Percentiles rank a stretch among this genome's conserved stretches.
Evolutionary conservation across 139 green algal genomes (phyloP).

Genomic region (Zygnema circumcarinatum): DNA sequence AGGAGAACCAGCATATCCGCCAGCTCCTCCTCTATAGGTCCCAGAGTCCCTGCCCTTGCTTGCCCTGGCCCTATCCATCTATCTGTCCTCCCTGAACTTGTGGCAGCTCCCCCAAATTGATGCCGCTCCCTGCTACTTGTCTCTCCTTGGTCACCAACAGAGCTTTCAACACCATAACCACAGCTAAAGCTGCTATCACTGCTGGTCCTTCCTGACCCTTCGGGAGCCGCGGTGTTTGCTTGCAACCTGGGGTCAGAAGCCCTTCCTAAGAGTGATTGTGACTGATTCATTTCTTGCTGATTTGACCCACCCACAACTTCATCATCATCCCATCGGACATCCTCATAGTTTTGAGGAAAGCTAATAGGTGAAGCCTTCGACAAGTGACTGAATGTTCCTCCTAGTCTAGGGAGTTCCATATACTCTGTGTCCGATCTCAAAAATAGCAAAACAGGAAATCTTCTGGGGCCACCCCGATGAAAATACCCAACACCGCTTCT

Average conservation of each 20-base stretch:
- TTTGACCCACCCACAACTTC: neutral
- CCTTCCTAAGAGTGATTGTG: neutral
- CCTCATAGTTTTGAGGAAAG: neutral
- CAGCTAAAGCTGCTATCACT: neutral
- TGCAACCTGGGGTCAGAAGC: neutral
- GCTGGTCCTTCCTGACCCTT: neutral
- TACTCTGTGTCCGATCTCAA: slow-evolving; percentile 10
- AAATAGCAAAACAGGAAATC: slow-evolving; percentile 47
- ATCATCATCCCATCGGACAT: neutral
- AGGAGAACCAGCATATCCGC: slow-evolving; percentile 69
- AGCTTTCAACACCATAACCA: neutral
- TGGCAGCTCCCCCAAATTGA: too few species aligned
- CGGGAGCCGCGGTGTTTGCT: neutral
- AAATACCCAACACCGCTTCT: slow-evolving; percentile 22
- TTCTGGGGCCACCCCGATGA: slow-evolving; percentile 6
- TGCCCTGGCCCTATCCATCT: neutral
- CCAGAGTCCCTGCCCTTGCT: neutral
- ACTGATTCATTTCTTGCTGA: neutral
- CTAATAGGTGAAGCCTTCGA: slow-evolving; percentile 54
- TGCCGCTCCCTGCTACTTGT: neutral
- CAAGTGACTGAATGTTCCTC: slow-evolving; percentile 74
- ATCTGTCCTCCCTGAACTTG: neutral
- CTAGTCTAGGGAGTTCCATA: slow-evolving; percentile 68
- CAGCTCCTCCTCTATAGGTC: slow-evolving; percentile 28
- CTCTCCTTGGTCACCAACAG: neutral